phyloP scores from a whole-genome alignment of 305 asterid genomes.

The Fraxinus greggii region DNA sequence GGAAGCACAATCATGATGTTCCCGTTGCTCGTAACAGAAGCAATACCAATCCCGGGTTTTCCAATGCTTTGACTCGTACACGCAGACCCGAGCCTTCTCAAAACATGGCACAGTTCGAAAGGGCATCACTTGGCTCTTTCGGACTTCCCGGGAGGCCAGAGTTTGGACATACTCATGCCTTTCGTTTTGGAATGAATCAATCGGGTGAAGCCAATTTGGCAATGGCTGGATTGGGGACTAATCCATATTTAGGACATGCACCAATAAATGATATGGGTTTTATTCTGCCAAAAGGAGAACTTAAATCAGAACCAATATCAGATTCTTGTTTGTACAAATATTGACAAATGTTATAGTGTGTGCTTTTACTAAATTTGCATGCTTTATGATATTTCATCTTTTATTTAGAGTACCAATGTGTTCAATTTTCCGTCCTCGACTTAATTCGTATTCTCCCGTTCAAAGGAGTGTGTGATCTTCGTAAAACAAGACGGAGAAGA shows the following conservation, averaged over 20 bases:
- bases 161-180: conserved; percentile 37
- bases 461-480: background rate
- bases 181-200: conserved; percentile 47
- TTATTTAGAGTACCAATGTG: background rate
- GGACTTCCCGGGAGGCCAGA: conserved; percentile 36
- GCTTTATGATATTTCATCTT: background rate
- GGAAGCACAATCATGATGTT: conserved; percentile 91
- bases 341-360: background rate
- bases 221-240: conserved; percentile 39
- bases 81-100: conserved; percentile 46
- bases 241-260: conserved; percentile 39
- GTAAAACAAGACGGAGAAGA: background rate
- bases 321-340: conserved; percentile 32
- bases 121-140: conserved; percentile 36
- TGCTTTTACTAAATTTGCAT: background rate
- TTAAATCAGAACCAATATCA: conserved; percentile 40
- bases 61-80: conserved; percentile 25
- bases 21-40: conserved; percentile 76
- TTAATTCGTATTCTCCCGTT: background rate
- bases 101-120: conserved; percentile 34
- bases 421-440: background rate
- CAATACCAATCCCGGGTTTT: conserved; percentile 30
- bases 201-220: background rate
- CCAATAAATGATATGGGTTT: conserved; percentile 36
- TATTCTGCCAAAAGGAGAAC: conserved; percentile 52